These are phyloP conservation scores for Bonia amplexicaulis DNA, from an alignment of 176 grass and related monocot species.

Conservation along the genomic window DNA sequence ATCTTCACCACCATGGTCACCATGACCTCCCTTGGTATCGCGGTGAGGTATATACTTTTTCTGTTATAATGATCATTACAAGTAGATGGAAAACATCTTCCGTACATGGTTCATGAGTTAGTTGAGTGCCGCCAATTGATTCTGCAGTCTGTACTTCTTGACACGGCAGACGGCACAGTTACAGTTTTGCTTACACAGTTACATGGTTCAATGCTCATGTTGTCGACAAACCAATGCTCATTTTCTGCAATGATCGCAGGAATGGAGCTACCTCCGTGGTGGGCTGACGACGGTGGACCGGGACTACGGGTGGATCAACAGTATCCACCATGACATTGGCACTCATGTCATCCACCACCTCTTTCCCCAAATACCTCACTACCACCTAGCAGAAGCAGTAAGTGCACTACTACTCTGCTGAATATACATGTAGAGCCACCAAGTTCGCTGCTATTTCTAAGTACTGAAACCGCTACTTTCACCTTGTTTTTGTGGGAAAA, in stretches of 20 bases:
- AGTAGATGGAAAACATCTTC: background rate
- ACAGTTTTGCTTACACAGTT: background rate
- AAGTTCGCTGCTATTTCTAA: too few relatives aligned
- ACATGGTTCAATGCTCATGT: too few relatives aligned
- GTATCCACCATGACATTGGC: constrained; percentile 89
- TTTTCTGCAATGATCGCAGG: constrained; percentile 33
- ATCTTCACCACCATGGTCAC: constrained; percentile 87
- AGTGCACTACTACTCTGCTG: background rate
- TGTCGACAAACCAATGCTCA: background rate
- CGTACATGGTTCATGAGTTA: background rate
- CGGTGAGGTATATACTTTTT: constrained; percentile 57
- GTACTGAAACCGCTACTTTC: too few relatives aligned
- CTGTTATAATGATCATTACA: background rate
- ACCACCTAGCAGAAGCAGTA: constrained; percentile 82
- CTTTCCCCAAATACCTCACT: constrained; percentile 93
- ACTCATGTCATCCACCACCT: constrained; percentile 98
- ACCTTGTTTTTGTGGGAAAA: background rate
- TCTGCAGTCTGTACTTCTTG: background rate
- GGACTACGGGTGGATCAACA: constrained; percentile 97
- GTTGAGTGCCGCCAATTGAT: background rate
- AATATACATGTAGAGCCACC: too few relatives aligned
- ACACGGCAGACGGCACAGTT: background rate
- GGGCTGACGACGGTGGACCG: constrained; percentile 75
- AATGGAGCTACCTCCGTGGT: constrained; percentile 92
- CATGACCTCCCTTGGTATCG: constrained; percentile 81